These are phyloP conservation scores for Exophiala spinifera DNA, from an alignment of 2,329 filamentous ascomycete species.

Conservation along the genomic window DNA sequence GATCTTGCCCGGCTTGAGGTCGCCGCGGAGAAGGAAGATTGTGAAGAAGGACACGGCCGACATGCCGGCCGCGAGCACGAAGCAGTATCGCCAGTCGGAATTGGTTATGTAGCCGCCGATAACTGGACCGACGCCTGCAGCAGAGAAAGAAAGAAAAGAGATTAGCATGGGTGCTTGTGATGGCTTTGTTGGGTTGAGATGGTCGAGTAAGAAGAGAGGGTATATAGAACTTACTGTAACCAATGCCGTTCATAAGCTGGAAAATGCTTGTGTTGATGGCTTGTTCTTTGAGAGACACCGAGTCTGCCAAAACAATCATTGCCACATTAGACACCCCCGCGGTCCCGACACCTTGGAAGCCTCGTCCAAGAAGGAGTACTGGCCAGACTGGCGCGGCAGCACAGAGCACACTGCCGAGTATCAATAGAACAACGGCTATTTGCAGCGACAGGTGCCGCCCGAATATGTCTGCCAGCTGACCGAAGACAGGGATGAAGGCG, in stretches of 20 bases:
- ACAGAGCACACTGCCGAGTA: constrained; percentile 53
- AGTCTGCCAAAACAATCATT: constrained; percentile 49
- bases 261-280: constrained; percentile 63
- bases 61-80: constrained; percentile 34
- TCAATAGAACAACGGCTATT: constrained; percentile 56
- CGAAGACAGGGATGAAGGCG: constrained; percentile 50
- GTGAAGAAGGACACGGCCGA: constrained; percentile 37
- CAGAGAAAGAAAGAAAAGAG: constrained; percentile 1
- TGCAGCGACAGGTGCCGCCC: constrained; percentile 53
- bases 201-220: neutral
- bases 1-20: constrained; percentile 51
- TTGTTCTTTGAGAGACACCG: constrained; percentile 54
- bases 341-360: constrained; percentile 49
- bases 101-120: constrained; percentile 56
- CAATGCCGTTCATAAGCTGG: constrained; percentile 57
- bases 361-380: constrained; percentile 52
- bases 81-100: constrained; percentile 64
- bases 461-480: constrained; percentile 53
- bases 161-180: too few relatives aligned
- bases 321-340: constrained; percentile 58
- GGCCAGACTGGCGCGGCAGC: constrained; percentile 48
- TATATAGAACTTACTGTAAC: constrained; percentile 49
- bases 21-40: constrained; percentile 53
- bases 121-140: constrained; percentile 52
- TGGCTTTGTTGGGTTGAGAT: neutral